A percentile compares a stretch with the other conserved stretches of the same genome.
Evolutionary conservation across 306 rosid species (phyloP).

Genomic region (Abrus pulchellus): DNA sequence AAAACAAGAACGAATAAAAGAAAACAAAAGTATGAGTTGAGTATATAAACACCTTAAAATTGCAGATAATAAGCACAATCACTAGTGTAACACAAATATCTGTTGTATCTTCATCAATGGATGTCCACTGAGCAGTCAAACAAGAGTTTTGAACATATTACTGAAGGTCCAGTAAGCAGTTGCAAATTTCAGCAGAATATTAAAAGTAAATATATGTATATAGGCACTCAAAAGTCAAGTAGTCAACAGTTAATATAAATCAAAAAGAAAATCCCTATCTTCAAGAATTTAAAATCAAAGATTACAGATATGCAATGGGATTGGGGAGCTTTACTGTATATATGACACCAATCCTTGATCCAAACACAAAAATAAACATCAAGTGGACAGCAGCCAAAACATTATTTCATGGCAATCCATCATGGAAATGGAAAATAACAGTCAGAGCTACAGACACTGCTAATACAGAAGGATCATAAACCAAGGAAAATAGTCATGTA

Average conservation of each 20-base stretch:
- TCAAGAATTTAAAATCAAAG: slow-evolving; percentile 14
- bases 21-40: slow-evolving; percentile 19
- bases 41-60: slow-evolving; percentile 36
- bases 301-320: slow-evolving; percentile 11
- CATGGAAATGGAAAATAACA: slow-evolving; percentile 17
- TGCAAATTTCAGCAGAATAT: slow-evolving; percentile 34
- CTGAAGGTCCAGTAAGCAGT: slow-evolving; percentile 19
- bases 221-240: neutral
- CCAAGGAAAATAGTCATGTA: slow-evolving; percentile 37
- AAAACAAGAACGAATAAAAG: slow-evolving; percentile 44
- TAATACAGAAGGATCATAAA: slow-evolving; percentile 24
- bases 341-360: slow-evolving; percentile 1
- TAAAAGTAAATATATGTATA: slow-evolving; percentile 4
- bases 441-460: slow-evolving; percentile 10
- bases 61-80: slow-evolving; percentile 35
- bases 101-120: slow-evolving; percentile 1
- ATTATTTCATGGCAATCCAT: slow-evolving; percentile 20
- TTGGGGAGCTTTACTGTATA: slow-evolving; percentile 5
- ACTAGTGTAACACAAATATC: slow-evolving; percentile 27
- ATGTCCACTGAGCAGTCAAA: slow-evolving; percentile 26
- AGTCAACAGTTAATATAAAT: slow-evolving; percentile 4
- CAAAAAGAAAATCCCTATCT: slow-evolving; percentile 3
- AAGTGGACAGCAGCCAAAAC: slow-evolving; percentile 19
- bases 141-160: slow-evolving; percentile 25
- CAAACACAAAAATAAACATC: slow-evolving; percentile 37